A percentile compares a stretch with the other conserved stretches of the same genome.
Evolutionary conservation across 495 filamentous ascomycete species (phyloP).

Genomic region (Cladorrhinum samala): DNA sequence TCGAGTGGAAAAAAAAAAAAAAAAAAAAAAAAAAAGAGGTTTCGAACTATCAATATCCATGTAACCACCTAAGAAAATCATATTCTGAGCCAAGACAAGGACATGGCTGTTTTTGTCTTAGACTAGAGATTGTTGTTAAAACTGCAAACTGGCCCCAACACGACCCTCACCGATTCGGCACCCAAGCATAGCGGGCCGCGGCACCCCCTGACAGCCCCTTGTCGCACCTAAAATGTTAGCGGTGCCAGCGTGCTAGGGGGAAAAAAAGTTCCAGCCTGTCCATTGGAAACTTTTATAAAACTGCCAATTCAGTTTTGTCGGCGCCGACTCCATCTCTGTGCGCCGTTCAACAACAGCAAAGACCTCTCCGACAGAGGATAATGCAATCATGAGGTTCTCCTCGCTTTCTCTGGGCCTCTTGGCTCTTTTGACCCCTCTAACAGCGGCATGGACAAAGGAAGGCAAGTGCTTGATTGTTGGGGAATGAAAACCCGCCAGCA

Average conservation of each 20-base stretch:
- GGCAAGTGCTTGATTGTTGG: conserved; percentile 43
- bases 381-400: conserved; percentile 48
- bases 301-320: background rate
- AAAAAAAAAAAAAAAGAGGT: too few relatives aligned
- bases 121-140: too few relatives aligned
- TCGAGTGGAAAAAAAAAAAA: too few relatives aligned
- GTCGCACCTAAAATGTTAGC: conserved; percentile 6
- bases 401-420: conserved; percentile 49
- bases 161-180: background rate
- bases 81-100: too few relatives aligned
- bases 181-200: background rate
- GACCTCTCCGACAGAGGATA: conserved; percentile 10
- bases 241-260: background rate
- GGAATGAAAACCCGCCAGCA: too few relatives aligned
- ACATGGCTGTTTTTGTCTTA: too few relatives aligned
- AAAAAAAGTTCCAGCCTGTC: conserved; percentile 16
- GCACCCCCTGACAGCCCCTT: background rate
- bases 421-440: conserved; percentile 53
- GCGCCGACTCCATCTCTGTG: background rate
- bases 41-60: too few relatives aligned
- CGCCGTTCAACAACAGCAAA: background rate
- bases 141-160: conserved; percentile 3
- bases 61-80: too few relatives aligned
- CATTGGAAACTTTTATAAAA: conserved; percentile 1
- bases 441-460: conserved; percentile 78